Conservation (phyloP, 2,329 filamentous ascomycete genomes). For the Catunica adiposa region DNA sequence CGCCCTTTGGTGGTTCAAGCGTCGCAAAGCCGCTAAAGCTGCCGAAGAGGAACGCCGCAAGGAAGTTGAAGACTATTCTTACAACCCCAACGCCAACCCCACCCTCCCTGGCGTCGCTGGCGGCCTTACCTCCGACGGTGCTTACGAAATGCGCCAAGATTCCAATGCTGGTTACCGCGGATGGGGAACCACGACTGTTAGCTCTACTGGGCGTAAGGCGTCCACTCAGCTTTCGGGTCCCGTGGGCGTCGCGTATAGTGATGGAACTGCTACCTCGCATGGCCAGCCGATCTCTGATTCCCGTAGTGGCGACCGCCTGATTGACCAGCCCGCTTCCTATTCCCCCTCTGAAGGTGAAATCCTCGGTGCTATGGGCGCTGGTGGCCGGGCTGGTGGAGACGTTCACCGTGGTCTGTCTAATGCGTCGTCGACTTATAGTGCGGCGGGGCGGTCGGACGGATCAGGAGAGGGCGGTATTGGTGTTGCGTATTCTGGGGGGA, state of each 20-base stretch:
- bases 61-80: conserved; percentile 93
- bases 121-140: conserved; percentile 29
- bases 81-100: conserved; percentile 93
- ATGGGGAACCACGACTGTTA: conserved; percentile 61
- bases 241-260: conserved; percentile 51
- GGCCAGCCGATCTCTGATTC: conserved; percentile 50
- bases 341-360: conserved; percentile 61
- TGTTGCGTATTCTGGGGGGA: conserved; percentile 31
- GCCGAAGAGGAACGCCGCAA: conserved; percentile 80
- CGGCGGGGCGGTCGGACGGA: conserved; percentile 55
- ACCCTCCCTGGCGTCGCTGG: conserved; percentile 41
- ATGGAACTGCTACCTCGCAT: conserved; percentile 44
- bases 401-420: conserved; percentile 86
- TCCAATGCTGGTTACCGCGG: conserved; percentile 70
- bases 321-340: conserved; percentile 27
- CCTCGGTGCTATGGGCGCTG: conserved; percentile 64
- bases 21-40: conserved; percentile 67
- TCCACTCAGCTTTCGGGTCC: conserved; percentile 78
- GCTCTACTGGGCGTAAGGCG: conserved; percentile 58
- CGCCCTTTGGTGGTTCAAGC: conserved; percentile 73
- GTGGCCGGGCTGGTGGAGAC: conserved; percentile 29
- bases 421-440: conserved; percentile 89
- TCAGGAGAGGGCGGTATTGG: conserved; percentile 35
- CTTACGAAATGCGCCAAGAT: conserved; percentile 65
- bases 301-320: conserved; percentile 51